Evolutionary conservation across 2,329 filamentous ascomycete species (phyloP), one percentile per base, ranked within the genome.

Genomic region (Penicillium sp.): DNA sequence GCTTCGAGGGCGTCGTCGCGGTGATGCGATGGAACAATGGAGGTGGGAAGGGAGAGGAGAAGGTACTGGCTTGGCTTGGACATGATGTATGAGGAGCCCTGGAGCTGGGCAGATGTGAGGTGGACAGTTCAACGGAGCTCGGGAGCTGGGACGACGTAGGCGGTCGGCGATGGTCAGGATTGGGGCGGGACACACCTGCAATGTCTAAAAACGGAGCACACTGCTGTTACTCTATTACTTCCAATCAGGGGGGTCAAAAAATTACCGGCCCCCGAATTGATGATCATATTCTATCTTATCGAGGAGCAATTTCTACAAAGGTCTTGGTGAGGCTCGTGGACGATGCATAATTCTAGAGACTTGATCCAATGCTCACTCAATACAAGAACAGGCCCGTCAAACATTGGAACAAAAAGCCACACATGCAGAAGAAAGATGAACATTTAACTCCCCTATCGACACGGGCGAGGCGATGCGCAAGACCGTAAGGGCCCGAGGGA

Each of bases 1-100:
- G 90, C 83, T 44, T 85, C 82, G 61, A 96, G 79, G 60, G 93
- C 90, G 72, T 95, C 90, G 62, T 93, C 87, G 66, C 82, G 82
- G 75, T 93, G 84, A 75, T 84, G 83, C 46, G 89, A 88, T 63
- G 90, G 87, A 68, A 91, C 87, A 71, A 93, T 92, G 53, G 89
- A 89, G 62, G 89, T 86, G 54, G 94, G 94, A 57, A 99, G 83
- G 57, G 94, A 97, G 64, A 97, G 82, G 67, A 97, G 83, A 65
- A 92, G 84, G 79, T 95, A 97, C 68, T 85, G 91, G 54, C 65
- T 65, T 52, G 68, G 65, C 61, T 76, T 74, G 55, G 74, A 75
- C 74, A 77, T 77, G 44, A 44, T 26, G 24, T 43, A 21, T 16
- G n/a, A 47, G 39, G 36, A 48, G 56, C 51, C 56, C 54, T 59